Base-by-base conservation (phyloP, 1,284 basidiomycete genomes). In the Mrakiaceae sp. region DNA sequence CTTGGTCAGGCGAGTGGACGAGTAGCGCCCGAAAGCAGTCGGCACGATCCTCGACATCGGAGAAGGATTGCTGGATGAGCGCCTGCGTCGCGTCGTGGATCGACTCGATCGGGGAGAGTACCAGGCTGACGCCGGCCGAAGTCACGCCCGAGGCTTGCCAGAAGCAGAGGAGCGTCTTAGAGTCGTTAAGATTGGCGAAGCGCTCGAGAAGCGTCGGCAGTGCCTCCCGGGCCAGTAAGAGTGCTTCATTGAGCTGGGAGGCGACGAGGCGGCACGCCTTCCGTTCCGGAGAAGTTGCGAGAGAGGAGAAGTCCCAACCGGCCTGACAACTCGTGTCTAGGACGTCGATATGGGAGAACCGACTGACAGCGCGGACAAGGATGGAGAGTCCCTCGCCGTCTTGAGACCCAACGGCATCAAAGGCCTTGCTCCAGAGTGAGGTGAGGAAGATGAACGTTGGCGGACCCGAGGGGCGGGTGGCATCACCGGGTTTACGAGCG, bases 1-100 rank as follows among this genome's bases (percentile, higher is more conserved):
- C 80, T 11, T 80, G 79, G 50, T 81, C 78, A 0, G 90, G 83
- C 66, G 82, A 79, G 58, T 85, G 81, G 67, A 81, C 79, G 3
- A 96, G 77, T 39, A 96, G 78, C 5, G 82, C 83, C 9, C 88
- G 84, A 72, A 95, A 87, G 73, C 89, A 92, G 68, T 95, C 93
- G 43, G 83, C 79, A 58, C 94, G 87, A 48, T 84, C 85, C 70
- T 93, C 90, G 16, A 87, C 87, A 69, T 95, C 88, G 67, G 92
- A 87, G 70, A 87, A 93, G 0, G 89, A 86, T 67, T 88, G 82
- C 39, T 87, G 86, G 40, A 90, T 81, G 7, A 95, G 74, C 43
- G 81, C 82, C 73, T 91, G 87, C 1, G 86, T 86, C 7, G 85
- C 84, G 61, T 81, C 79, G 70, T 89, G 87, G 12, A 93, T 76